Evolutionary conservation across 768 basidiomycete species (phyloP).

Genomic region (Hysterangium stoloniferum): DNA sequence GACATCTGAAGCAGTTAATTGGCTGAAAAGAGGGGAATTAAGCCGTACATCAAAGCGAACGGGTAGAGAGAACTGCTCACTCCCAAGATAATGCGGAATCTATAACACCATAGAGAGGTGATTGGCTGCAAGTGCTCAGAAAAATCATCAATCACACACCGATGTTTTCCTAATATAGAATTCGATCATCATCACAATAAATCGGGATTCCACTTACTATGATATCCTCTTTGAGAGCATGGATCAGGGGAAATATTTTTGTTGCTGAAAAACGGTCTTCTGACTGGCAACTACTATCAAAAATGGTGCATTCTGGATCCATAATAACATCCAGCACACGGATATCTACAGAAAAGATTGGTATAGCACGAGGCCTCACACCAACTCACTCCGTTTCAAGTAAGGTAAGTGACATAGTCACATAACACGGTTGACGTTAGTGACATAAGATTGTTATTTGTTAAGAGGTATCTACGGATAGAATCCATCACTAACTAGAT

Average conservation of each 20-base stretch:
- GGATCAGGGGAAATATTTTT: constrained; percentile 74
- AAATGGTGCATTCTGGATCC: no score
- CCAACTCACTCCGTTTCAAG: no score
- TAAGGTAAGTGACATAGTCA: no score
- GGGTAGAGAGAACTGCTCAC: constrained; percentile 36
- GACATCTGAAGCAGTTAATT: constrained; percentile 75
- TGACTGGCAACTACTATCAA: constrained; percentile 5
- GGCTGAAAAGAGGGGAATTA: constrained; percentile 32
- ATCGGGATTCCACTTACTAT: constrained; percentile 40
- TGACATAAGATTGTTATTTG: no score
- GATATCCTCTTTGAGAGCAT: constrained; percentile 61
- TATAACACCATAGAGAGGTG: constrained; percentile 19
- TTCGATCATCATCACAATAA: constrained; percentile 6
- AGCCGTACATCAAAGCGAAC: constrained; percentile 5
- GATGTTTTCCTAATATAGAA: constrained; percentile 20
- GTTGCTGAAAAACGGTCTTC: constrained; percentile 4
- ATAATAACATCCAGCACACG: no score
- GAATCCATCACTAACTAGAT: no score
- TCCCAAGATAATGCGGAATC: constrained; percentile 76
- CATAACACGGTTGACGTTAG: no score
- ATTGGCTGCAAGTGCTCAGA: constrained; percentile 3
- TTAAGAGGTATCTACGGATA: no score
- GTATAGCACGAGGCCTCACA: no score
- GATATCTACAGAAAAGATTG: no score
- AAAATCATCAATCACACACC: constrained; percentile 17